Evolutionary conservation across 805 yeast genomes (phyloP), one percentile per base, ranked within the genome.

Genomic region (Monosporozyma aerobia): DNA sequence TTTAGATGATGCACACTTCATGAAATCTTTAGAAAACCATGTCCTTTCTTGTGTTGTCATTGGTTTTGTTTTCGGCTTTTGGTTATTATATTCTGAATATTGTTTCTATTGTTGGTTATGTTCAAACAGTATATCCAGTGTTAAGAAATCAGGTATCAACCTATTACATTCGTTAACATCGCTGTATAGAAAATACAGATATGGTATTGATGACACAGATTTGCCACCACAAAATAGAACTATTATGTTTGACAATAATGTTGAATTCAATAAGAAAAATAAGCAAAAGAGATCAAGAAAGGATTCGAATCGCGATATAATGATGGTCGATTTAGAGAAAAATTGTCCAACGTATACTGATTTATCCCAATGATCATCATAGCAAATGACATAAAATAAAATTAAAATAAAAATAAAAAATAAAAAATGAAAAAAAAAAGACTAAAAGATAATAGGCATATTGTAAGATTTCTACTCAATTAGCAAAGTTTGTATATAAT

Each of bases 1-100:
- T 69, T 70, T 81, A 63, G 87, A 82, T 58, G 97, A 90, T 68
- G 96, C 96, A 11, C 76, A 80, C 51, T 79, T 87, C 64, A 79
- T 90, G 68, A 82, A 85, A 62, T 71, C 79, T 13, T 72, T 89
- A 69, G 86, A 86, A 23, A 75, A 79, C 55, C 96, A 90, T 69
- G 79, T 90, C 57, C 75, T 80, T 8, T 68, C 83, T 33, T 83
- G 89, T 29, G 87, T 88, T 1, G 62, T 85, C 44, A 79, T 78
- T 10, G 95, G 96, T 0, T 82, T 85, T 57, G 51, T 78, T 10
- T 61, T 83, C 33, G 90, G 82, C 2, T 69, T 71, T 30, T 47
- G 69, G 3, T 56, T 79, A 8, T 62, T 79, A 23, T 73, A 65
- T 52, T 62, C 69, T 2, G 83, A 79, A 62, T 78, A 74, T 56